Base-by-base conservation (phyloP, 768 basidiomycete species). In the Rubroboletus pulcherrimus region DNA sequence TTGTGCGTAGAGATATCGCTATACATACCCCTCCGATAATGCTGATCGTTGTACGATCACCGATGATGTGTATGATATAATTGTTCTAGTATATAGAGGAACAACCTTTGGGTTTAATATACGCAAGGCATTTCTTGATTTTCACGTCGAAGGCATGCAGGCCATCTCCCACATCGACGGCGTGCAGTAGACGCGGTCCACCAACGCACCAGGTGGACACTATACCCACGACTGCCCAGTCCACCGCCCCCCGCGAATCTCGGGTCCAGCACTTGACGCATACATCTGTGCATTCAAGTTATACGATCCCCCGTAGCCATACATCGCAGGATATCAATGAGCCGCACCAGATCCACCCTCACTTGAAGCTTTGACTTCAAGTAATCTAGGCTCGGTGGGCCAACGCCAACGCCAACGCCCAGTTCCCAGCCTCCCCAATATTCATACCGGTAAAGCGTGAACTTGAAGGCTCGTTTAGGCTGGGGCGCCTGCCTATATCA, bases 11-110 rank as follows among this genome's bases (percentile, higher is more conserved):
- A 62, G 49, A 58, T 58, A 64, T 47, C 38, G 30, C 19, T 49
- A 37, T 37, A 69, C 26, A 52, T 53, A 42, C 49, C 38, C 51
- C 14, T 41, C 42, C 26, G 7, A 48, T 63, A 66, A 57, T 60
- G 31, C 5, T 33, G 44, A 46, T 61, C 31, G 17, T 44, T 49
- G 12, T 38, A 44, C 38, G 45, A 44, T 51, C 41, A 49, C 7
- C 14, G 31, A 51, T 15, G 9, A 44, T 42, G 43, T 51, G 47
- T 63, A 60, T 48, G 46, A 44, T 62, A 50, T 38, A 38, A 42
- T 52, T 43, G 31, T 39, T 31, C 26, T 53, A 45, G 45, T 26
- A 19, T 26, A 19, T 30, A 29, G 39, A 51, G 15, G 29, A 24
- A 17, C 8, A 4, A 42, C 4, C 33, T 49, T 17, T 17, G 30